Conservation (phyloP, 108 stramenopile species). For the Pseudonitzschia pungens region DNA sequence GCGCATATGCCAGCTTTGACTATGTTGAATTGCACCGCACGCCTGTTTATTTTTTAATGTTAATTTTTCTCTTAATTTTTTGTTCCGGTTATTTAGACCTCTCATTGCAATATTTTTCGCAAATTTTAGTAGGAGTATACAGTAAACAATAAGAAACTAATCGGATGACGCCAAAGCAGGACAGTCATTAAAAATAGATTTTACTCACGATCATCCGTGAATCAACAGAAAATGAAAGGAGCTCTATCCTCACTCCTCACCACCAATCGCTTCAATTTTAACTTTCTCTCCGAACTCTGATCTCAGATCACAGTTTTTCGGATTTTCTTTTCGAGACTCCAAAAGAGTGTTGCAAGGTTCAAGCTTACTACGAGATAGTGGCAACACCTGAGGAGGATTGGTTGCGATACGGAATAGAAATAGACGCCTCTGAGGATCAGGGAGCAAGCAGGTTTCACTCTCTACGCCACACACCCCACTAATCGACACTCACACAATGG, state of each 20-base stretch:
- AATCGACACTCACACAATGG: slow-evolving; percentile 5
- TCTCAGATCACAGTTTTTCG: neutral
- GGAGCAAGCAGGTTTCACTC: neutral
- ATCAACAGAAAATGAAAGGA: neutral
- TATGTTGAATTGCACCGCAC: neutral
- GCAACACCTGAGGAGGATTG: no score
- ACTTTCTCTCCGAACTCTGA: neutral
- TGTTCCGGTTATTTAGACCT: neutral
- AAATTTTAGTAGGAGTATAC: neutral
- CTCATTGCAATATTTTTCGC: neutral
- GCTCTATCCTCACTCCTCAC: neutral
- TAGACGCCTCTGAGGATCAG: neutral
- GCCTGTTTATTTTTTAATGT: neutral
- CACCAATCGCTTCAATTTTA: neutral
- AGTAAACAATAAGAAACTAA: neutral
- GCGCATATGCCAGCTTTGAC: neutral
- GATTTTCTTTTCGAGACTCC: neutral
- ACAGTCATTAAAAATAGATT: neutral
- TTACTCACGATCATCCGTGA: neutral
- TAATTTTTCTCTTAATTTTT: neutral
- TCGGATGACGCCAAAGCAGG: neutral
- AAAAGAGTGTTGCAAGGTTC: neutral
- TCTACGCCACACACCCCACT: neutral
- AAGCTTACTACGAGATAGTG: no score
- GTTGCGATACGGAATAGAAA: no score